These are phyloP conservation scores for Fusarium sambucinum DNA, from an alignment of 2,329 filamentous ascomycete genomes.

Conservation along the genomic window DNA sequence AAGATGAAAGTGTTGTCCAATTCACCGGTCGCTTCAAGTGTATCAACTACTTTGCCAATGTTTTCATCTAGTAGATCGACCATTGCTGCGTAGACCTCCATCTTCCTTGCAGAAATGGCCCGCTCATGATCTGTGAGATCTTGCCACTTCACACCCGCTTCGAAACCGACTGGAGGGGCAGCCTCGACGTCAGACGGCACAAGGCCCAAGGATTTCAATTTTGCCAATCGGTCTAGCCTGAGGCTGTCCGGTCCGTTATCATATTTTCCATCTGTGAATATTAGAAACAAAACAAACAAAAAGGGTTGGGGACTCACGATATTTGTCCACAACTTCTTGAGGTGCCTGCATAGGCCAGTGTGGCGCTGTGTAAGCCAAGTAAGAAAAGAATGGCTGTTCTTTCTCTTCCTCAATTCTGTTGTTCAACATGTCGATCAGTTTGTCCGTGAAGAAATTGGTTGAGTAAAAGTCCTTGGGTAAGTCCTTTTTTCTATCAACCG, in stretches of 20 bases:
- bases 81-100: slow-evolving; percentile 67
- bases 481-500: slow-evolving; percentile 53
- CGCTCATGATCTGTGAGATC: slow-evolving; percentile 20
- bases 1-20: slow-evolving; percentile 66
- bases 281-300: no score
- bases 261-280: no score
- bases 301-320: not conserved
- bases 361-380: slow-evolving; percentile 14
- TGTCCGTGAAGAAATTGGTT: slow-evolving; percentile 63
- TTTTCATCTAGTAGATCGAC: slow-evolving; percentile 67
- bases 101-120: slow-evolving; percentile 39
- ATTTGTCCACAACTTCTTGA: slow-evolving; percentile 9
- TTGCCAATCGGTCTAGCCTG: not conserved
- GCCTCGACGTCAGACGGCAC: not conserved
- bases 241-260: slow-evolving; percentile 61
- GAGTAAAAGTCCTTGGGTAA: slow-evolving; percentile 66
- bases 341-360: slow-evolving; percentile 27
- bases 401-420: not conserved
- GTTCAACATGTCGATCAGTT: slow-evolving; percentile 55
- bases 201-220: not conserved
- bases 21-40: slow-evolving; percentile 61
- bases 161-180: not conserved
- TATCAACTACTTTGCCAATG: slow-evolving; percentile 64
- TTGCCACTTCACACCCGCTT: slow-evolving; percentile 33
- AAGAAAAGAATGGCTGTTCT: slow-evolving; percentile 16